Percentiles rank a stretch among this genome's conserved stretches.
Conservation (phyloP, 805 yeast species). For the Candida broadrunensis region DNA sequence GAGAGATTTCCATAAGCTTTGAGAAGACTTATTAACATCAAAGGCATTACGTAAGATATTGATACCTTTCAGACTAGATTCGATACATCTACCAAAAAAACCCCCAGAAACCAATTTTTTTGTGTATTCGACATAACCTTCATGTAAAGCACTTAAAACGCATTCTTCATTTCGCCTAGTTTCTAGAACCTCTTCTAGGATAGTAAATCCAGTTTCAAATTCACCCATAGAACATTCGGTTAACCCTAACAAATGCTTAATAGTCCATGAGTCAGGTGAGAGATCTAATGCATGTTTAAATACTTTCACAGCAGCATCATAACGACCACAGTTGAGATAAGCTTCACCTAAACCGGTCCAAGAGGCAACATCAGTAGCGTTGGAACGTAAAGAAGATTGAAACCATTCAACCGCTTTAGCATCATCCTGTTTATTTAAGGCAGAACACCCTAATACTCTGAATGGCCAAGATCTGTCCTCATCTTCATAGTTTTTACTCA, state of each 20-base stretch:
- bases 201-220: conserved; percentile 55
- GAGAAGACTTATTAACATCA: conserved; percentile 34
- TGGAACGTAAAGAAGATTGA: conserved; percentile 76
- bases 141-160: conserved; percentile 50
- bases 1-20: conserved; percentile 64
- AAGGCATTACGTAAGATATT: conserved; percentile 39
- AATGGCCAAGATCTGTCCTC: conserved; percentile 75
- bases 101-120: conserved; percentile 53
- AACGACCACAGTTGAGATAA: conserved; percentile 76
- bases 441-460: conserved; percentile 77
- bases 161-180: conserved; percentile 47
- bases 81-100: conserved; percentile 62
- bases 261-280: conserved; percentile 56
- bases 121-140: conserved; percentile 56
- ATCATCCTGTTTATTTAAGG: conserved; percentile 67
- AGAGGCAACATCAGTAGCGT: conserved; percentile 66
- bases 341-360: conserved; percentile 99
- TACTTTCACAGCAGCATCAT: conserved; percentile 84
- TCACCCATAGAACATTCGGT: conserved; percentile 64
- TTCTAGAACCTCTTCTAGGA: conserved; percentile 41
- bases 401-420: conserved; percentile 84
- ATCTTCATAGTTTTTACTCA: conserved; percentile 23
- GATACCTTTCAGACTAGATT: conserved; percentile 45
- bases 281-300: conserved; percentile 56
- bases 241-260: conserved; percentile 64